Conservation (phyloP, 2,329 filamentous ascomycete species). For the Xylaria sp. region DNA sequence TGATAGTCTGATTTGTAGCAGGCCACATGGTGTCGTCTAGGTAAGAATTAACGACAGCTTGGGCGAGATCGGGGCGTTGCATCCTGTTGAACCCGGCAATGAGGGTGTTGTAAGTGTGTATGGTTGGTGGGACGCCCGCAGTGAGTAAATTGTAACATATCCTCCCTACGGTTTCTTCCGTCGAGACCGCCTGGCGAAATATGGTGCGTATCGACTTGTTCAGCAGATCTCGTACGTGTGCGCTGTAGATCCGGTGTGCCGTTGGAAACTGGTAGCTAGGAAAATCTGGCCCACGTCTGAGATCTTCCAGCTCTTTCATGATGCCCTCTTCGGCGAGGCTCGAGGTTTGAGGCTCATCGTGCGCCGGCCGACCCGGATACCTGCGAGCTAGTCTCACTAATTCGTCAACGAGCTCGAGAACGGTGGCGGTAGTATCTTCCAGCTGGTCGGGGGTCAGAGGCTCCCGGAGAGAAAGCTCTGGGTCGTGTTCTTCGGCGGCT, state of each 20-base stretch:
- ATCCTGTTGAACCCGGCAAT: constrained; percentile 71
- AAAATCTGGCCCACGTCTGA: constrained; percentile 35
- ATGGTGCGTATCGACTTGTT: constrained; percentile 46
- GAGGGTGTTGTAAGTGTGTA: constrained; percentile 77
- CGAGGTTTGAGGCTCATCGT: constrained; percentile 14
- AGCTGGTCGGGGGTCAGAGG: constrained; percentile 39
- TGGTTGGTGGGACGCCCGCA: constrained; percentile 69
- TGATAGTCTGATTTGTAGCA: constrained; percentile 61
- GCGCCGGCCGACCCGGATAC: constrained; percentile 11
- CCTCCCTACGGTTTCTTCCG: constrained; percentile 53
- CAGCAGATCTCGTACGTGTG: constrained; percentile 39
- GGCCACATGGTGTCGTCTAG: constrained; percentile 56
- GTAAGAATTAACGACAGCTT: constrained; percentile 64
- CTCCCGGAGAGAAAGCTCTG: constrained; percentile 36
- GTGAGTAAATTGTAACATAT: constrained; percentile 75
- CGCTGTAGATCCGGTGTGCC: constrained; percentile 28
- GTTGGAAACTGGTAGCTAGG: constrained; percentile 44
- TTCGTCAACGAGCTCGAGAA: constrained; percentile 40
- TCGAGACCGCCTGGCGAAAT: constrained; percentile 42
- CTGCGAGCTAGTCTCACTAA: constrained; percentile 30
- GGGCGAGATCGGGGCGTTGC: constrained; percentile 61
- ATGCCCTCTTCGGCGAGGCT: constrained; percentile 14
- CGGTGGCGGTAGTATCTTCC: constrained; percentile 32
- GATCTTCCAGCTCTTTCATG: constrained; percentile 39
- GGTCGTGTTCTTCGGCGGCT: constrained; percentile 42